Conservation (phyloP, 495 filamentous ascomycete genomes). For the Neurospora hispaniola region DNA sequence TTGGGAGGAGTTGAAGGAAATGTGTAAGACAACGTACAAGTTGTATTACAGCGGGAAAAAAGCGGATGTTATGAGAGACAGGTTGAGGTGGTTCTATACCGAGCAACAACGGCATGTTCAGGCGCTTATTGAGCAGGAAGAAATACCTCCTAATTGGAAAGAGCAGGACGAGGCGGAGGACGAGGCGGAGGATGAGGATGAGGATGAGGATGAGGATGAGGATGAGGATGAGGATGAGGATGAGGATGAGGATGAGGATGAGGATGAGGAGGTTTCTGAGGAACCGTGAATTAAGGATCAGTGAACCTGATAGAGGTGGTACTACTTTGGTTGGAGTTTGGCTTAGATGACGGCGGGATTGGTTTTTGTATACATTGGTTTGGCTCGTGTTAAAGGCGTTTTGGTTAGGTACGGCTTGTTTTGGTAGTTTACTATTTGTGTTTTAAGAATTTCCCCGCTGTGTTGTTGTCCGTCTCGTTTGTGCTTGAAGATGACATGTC, state of each 20-base stretch:
- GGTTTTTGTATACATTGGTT: background rate
- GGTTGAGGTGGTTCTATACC: background rate
- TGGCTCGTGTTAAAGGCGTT: background rate
- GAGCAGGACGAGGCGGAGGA: background rate
- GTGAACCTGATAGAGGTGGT: background rate
- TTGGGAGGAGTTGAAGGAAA: background rate
- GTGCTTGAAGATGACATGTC: no score
- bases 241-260: no score
- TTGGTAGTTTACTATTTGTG: background rate
- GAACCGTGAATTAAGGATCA: background rate
- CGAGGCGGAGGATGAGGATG: no score
- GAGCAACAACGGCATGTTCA: background rate
- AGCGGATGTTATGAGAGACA: background rate
- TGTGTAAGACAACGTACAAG: background rate
- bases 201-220: no score
- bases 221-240: no score
- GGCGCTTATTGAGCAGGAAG: background rate
- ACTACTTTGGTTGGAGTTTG: background rate
- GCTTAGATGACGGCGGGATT: background rate
- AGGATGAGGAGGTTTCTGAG: background rate
- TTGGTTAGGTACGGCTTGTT: background rate
- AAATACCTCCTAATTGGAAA: background rate
- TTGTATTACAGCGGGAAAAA: background rate
- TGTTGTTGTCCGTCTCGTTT: background rate
- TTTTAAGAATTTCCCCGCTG: background rate